Percentiles rank a stretch among this genome's conserved stretches.
Evolutionary conservation across 441 rosid species (phyloP).

Genomic region (Populus hybrid): DNA sequence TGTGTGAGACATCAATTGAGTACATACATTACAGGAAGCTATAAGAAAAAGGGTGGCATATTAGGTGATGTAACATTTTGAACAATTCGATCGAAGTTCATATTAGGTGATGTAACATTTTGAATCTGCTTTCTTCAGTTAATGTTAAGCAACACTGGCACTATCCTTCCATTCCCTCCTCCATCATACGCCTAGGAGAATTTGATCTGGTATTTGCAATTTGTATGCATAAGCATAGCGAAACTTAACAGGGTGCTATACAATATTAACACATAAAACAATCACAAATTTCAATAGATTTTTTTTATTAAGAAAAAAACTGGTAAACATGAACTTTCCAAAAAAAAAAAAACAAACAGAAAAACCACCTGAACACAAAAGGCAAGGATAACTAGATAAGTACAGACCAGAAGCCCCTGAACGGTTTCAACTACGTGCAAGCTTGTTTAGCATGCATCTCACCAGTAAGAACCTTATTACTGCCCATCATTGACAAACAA

Average conservation of each 20-base stretch:
- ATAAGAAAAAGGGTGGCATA: not conserved
- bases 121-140: not conserved
- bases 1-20: not conserved
- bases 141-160: not conserved
- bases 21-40: not conserved
- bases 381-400: not conserved
- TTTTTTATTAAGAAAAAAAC: too few species aligned
- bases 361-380: not conserved
- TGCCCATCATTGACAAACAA: not conserved
- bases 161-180: not conserved
- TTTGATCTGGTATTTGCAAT: not conserved
- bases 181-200: not conserved
- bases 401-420: conserved; percentile 2
- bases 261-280: not conserved
- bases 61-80: not conserved
- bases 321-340: not conserved
- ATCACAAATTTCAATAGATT: not conserved
- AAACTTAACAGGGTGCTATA: not conserved
- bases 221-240: not conserved
- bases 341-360: not conserved
- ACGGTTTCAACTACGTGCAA: not conserved
- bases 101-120: not conserved
- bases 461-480: not conserved
- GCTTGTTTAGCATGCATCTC: not conserved
- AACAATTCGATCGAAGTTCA: too few species aligned